Percentiles rank a stretch among this genome's conserved stretches.
Conservation (phyloP, 2,329 filamentous ascomycete genomes). For the Aureobasidium sp. region DNA sequence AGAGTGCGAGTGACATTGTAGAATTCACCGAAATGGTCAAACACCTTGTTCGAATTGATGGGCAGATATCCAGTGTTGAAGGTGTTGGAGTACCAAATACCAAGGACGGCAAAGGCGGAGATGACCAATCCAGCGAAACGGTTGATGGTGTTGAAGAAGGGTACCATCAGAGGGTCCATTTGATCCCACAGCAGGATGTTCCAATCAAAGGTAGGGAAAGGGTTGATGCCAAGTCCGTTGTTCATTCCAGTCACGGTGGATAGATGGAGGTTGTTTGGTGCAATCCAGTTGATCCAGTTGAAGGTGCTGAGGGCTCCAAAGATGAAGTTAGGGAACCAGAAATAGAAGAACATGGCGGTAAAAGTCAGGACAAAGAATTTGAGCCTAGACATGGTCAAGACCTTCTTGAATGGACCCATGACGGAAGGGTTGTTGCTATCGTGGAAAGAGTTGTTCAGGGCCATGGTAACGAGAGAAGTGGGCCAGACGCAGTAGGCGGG, state of each 20-base stretch:
- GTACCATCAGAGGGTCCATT: background rate
- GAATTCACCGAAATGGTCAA: background rate
- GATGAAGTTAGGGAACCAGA: slow-evolving; percentile 73
- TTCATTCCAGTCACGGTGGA: background rate
- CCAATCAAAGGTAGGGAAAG: background rate
- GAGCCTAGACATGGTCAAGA: slow-evolving; percentile 69
- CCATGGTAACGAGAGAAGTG: slow-evolving; percentile 73
- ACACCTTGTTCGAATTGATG: background rate
- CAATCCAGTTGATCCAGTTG: slow-evolving; percentile 80
- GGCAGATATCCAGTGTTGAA: slow-evolving; percentile 79
- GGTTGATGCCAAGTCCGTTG: slow-evolving; percentile 1
- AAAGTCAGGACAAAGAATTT: slow-evolving; percentile 65
- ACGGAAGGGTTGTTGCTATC: slow-evolving; percentile 63
- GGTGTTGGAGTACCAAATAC: slow-evolving; percentile 64
- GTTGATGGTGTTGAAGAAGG: slow-evolving; percentile 1
- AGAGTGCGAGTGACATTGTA: slow-evolving; percentile 6
- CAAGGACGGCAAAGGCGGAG: background rate
- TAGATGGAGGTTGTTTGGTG: slow-evolving; percentile 41
- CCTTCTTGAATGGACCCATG: slow-evolving; percentile 38
- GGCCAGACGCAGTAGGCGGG: slow-evolving; percentile 89
- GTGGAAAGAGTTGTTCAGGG: slow-evolving; percentile 80
- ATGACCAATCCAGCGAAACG: background rate
- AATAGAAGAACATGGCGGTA: slow-evolving; percentile 62
- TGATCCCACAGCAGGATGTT: background rate
- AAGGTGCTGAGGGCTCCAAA: slow-evolving; percentile 82